phyloP scores from a whole-genome alignment of 2,329 filamentous ascomycete genomes.

The Calonectria henricotiae region DNA sequence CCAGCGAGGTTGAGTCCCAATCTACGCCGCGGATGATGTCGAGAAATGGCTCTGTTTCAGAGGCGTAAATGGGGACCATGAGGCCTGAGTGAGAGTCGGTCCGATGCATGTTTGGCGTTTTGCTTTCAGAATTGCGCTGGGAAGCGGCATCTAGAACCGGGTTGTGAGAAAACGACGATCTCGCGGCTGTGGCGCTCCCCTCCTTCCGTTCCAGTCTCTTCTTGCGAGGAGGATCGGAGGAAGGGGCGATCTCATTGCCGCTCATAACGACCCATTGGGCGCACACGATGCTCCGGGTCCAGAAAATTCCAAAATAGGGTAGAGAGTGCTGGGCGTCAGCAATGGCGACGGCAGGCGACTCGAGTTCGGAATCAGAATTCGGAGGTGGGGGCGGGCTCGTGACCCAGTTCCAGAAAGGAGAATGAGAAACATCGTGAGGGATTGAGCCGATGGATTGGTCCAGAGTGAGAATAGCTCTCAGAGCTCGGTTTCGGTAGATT shows the following conservation, averaged over 20 bases:
- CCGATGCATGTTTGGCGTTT: constrained; percentile 52
- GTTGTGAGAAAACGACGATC: constrained; percentile 47
- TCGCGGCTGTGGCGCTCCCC: constrained; percentile 35
- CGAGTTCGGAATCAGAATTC: constrained; percentile 28
- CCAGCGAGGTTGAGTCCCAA: constrained; percentile 66
- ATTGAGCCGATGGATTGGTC: constrained; percentile 54
- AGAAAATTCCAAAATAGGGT: constrained; percentile 56
- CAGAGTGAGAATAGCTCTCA: constrained; percentile 54
- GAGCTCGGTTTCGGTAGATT: constrained; percentile 60
- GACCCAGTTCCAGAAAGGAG: constrained; percentile 62
- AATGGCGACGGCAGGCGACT: constrained; percentile 6
- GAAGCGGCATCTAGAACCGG: constrained; percentile 46
- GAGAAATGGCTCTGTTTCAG: constrained; percentile 59
- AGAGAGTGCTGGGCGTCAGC: constrained; percentile 52
- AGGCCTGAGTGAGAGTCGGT: constrained; percentile 56
- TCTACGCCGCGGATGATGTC: constrained; percentile 62
- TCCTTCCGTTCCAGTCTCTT: constrained; percentile 52
- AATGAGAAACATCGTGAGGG: constrained; percentile 53
- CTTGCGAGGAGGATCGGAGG: constrained; percentile 56
- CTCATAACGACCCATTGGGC: constrained; percentile 60
- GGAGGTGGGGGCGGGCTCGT: constrained; percentile 44
- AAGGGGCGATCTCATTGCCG: constrained; percentile 57
- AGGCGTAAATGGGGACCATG: constrained; percentile 57
- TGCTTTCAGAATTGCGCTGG: constrained; percentile 48
- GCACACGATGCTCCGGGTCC: constrained; percentile 59